phyloP scores from a whole-genome alignment of 75 land plant genomes.

The Cryptomeria japonica region DNA sequence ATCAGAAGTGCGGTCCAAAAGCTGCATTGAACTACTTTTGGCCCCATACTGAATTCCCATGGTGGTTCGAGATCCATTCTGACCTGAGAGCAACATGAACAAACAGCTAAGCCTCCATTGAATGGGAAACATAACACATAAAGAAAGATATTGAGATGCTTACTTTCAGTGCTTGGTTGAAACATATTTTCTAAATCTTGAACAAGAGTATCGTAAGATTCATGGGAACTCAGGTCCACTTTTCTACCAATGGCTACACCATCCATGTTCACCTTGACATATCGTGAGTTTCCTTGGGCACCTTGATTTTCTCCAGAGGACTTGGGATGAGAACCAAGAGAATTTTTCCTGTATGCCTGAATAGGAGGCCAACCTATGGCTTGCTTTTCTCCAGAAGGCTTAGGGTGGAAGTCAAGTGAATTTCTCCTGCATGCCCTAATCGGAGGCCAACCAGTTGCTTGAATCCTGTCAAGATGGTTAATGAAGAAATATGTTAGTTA shows the following conservation, averaged over 20 bases:
- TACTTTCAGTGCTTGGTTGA: conserved; percentile 13
- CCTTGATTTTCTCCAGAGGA: conserved; percentile 5
- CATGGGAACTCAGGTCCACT: conserved; percentile 63
- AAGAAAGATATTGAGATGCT: neutral
- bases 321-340: neutral
- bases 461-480: neutral
- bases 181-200: conserved; percentile 72
- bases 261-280: conserved; percentile 90
- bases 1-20: conserved; percentile 56
- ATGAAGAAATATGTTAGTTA: neutral
- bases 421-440: conserved; percentile 52
- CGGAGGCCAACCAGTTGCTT: conserved; percentile 82
- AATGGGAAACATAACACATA: neutral
- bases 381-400: conserved; percentile 14
- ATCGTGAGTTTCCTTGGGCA: conserved; percentile 27
- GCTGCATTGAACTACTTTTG: conserved; percentile 14
- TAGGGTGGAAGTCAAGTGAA: conserved; percentile 46
- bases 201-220: conserved; percentile 53
- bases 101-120: neutral
- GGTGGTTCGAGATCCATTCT: neutral
- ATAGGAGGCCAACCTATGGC: neutral
- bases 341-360: neutral
- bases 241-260: conserved; percentile 76
- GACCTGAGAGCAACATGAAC: conserved; percentile 1
- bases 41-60: neutral